phyloP scores from a whole-genome alignment of 306 rosid genomes.

The Lablab purpureus region DNA sequence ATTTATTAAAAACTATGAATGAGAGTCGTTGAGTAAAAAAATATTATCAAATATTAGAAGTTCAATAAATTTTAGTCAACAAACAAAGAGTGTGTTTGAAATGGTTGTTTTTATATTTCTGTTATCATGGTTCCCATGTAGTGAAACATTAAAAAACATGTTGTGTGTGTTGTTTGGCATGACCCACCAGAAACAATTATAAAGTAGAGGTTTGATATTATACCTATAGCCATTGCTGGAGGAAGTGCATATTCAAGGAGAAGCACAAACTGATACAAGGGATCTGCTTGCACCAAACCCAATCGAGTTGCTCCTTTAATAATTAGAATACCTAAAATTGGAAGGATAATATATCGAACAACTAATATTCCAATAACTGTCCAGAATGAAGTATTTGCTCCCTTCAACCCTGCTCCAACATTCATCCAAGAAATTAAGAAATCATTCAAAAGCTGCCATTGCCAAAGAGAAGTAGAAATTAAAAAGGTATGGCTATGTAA shows the following conservation, averaged over 20 bases:
- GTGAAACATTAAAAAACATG: background rate
- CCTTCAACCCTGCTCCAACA: conserved; percentile 67
- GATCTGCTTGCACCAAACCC: conserved; percentile 72
- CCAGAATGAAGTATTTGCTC: conserved; percentile 55
- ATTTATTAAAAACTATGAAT: too few relatives aligned
- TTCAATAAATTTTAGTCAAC: too few relatives aligned
- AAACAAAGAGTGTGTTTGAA: too few relatives aligned
- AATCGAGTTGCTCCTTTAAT: conserved; percentile 61
- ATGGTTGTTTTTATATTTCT: too few relatives aligned
- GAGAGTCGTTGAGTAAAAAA: too few relatives aligned
- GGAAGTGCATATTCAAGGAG: conserved; percentile 85
- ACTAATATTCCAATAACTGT: conserved; percentile 58
- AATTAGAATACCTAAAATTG: conserved; percentile 62
- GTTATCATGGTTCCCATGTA: background rate
- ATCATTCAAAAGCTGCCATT: background rate
- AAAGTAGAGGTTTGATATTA: background rate
- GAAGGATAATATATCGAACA: conserved; percentile 68
- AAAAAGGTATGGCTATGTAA: background rate
- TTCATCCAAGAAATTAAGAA: conserved; percentile 13
- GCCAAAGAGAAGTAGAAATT: background rate
- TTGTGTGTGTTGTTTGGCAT: background rate
- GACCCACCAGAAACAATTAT: background rate
- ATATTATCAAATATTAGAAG: too few relatives aligned
- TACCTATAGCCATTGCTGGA: conserved; percentile 84
- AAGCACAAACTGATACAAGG: conserved; percentile 79